Conservation (phyloP, 2,329 filamentous ascomycete genomes). For the Cladosporium sp. region DNA sequence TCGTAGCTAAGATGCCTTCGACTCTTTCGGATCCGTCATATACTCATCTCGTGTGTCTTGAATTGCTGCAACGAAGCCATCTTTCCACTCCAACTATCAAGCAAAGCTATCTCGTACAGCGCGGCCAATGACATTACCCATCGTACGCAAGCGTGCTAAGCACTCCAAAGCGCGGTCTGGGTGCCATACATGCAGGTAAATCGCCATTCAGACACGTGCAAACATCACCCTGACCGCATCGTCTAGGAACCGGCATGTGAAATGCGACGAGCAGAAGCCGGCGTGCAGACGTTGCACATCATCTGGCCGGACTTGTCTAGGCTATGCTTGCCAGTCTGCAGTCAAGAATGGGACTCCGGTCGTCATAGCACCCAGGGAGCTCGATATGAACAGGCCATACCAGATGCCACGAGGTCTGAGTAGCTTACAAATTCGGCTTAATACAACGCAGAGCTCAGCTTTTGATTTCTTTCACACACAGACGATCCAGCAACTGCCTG, state of each 20-base stretch:
- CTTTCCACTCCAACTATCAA: no score
- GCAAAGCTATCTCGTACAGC: no score
- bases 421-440: not conserved
- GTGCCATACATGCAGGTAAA: not conserved
- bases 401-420: not conserved
- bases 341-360: not conserved
- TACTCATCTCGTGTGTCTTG: no score
- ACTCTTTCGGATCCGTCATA: no score
- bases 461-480: slow-evolving; percentile 18
- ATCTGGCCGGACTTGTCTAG: not conserved
- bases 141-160: not conserved
- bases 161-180: not conserved
- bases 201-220: no score
- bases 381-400: not conserved
- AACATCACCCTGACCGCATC: not conserved
- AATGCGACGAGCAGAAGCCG: not conserved
- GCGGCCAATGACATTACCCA: not conserved
- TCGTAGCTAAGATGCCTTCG: no score
- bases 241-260: not conserved
- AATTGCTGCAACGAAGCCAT: no score
- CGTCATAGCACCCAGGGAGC: not conserved
- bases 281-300: not conserved
- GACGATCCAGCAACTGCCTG: slow-evolving; percentile 19
- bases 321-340: not conserved
- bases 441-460: slow-evolving; percentile 14